Conservation (phyloP, 1,284 basidiomycete species). For the Ganoderma boninense region DNA sequence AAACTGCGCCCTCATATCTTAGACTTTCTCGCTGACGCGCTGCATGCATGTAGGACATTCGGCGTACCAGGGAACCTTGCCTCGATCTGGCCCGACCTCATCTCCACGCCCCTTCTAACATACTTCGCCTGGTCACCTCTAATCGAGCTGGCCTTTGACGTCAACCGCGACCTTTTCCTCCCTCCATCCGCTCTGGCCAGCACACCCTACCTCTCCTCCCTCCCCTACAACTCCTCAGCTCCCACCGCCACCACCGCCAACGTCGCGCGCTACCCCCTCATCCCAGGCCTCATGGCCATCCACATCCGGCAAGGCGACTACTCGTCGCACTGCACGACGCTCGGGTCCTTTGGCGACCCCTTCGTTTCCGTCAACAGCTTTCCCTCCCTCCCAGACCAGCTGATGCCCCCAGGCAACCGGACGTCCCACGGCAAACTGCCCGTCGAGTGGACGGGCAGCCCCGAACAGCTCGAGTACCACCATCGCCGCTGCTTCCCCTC, state of each 20-base stretch:
- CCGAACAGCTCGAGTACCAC: conserved; percentile 38
- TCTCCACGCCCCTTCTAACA: conserved; percentile 57
- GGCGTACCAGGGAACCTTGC: conserved; percentile 55
- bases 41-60: conserved; percentile 53
- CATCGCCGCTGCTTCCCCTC: conserved; percentile 56
- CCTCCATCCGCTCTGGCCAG: conserved; percentile 28
- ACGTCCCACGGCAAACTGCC: neutral
- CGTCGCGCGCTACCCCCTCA: conserved; percentile 8
- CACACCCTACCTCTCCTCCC: conserved; percentile 11
- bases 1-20: neutral
- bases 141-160: conserved; percentile 55
- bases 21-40: neutral
- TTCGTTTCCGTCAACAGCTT: conserved; percentile 54
- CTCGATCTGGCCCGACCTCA: conserved; percentile 52
- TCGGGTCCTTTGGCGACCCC: conserved; percentile 51
- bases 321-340: conserved; percentile 55
- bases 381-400: conserved; percentile 44
- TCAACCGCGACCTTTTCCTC: conserved; percentile 46
- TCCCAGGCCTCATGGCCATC: conserved; percentile 58
- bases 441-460: neutral
- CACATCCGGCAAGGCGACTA: conserved; percentile 73
- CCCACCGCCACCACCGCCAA: neutral
- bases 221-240: conserved; percentile 32
- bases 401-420: neutral
- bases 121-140: conserved; percentile 69